Percentiles rank a stretch among this genome's conserved stretches.
Conservation (phyloP, 352 stramenopile genomes). For the Pythium coloratum region DNA sequence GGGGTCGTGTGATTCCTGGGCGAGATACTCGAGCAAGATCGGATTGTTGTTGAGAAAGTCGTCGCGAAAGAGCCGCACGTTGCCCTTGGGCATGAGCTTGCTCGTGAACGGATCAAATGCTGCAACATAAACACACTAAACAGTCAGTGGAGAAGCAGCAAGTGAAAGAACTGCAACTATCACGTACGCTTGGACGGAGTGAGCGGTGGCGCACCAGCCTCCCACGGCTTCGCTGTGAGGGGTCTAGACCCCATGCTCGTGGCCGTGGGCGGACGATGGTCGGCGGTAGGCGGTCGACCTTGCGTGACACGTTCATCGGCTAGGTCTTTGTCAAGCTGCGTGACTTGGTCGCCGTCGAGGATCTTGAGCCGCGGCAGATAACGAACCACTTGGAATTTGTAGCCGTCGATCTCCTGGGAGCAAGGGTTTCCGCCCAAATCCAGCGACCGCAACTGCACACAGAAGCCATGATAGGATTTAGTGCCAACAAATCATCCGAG, state of each 20-base stretch:
- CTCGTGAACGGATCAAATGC: constrained; percentile 55
- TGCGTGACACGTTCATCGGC: constrained; percentile 56
- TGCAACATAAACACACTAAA: constrained; percentile 2
- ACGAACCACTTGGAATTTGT: constrained; percentile 74
- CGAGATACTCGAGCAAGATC: constrained; percentile 82
- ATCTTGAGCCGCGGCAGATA: constrained; percentile 60
- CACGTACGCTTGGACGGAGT: constrained; percentile 22
- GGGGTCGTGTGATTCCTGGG: constrained; percentile 36
- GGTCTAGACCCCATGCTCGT: constrained; percentile 18
- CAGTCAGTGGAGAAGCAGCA: neutral
- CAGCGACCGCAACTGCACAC: constrained; percentile 52
- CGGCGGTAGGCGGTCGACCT: constrained; percentile 13
- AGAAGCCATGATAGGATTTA: neutral
- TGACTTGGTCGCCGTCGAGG: constrained; percentile 74
- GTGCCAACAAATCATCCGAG: too few relatives aligned
- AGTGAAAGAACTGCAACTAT: neutral
- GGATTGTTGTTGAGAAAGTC: constrained; percentile 85
- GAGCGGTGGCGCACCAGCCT: constrained; percentile 11
- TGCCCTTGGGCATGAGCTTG: constrained; percentile 65
- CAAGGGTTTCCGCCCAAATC: constrained; percentile 80
- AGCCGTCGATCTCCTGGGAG: constrained; percentile 53
- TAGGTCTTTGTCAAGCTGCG: constrained; percentile 72
- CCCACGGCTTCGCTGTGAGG: constrained; percentile 22
- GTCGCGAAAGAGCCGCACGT: constrained; percentile 81
- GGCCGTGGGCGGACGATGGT: constrained; percentile 15